These are phyloP conservation scores for Agaricus subrufescens DNA, from an alignment of 768 basidiomycete species.

Conservation along the genomic window DNA sequence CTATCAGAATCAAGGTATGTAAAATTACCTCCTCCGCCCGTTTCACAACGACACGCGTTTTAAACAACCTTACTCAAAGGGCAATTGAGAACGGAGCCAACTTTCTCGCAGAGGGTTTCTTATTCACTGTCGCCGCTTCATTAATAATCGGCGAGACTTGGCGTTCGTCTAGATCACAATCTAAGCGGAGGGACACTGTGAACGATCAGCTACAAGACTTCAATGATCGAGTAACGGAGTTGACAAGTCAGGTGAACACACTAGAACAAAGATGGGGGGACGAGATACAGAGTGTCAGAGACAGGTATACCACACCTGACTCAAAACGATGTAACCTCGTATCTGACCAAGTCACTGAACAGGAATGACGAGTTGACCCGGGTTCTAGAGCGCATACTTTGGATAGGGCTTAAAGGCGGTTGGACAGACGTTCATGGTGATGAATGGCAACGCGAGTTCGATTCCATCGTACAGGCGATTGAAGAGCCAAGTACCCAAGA, in stretches of 20 bases:
- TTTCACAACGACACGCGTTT: too few relatives aligned
- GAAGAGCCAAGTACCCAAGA: background rate
- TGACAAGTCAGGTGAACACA: conserved; percentile 38
- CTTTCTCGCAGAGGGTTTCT: conserved; percentile 77
- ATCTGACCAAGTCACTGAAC: background rate
- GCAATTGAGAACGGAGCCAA: conserved; percentile 88
- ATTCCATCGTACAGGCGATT: background rate
- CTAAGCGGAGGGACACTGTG: conserved; percentile 67
- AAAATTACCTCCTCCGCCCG: conserved; percentile 1
- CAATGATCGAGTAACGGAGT: conserved; percentile 35
- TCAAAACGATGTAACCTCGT: background rate
- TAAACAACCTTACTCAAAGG: conserved; percentile 29
- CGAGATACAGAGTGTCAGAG: conserved; percentile 36
- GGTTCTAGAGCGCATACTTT: conserved; percentile 63
- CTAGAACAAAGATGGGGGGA: conserved; percentile 40
- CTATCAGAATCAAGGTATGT: conserved; percentile 71
- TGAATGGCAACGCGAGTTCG: conserved; percentile 1
- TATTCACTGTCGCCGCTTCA: conserved; percentile 70
- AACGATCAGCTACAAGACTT: conserved; percentile 69
- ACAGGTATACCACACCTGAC: conserved; percentile 28
- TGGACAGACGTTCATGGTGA: conserved; percentile 54
- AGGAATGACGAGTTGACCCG: conserved; percentile 67
- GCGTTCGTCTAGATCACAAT: conserved; percentile 64
- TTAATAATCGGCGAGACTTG: conserved; percentile 77
- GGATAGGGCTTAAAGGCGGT: conserved; percentile 59